These are phyloP conservation scores for Paecilomyces variotii DNA, from an alignment of 2,329 filamentous ascomycete species.

Conservation along the genomic window DNA sequence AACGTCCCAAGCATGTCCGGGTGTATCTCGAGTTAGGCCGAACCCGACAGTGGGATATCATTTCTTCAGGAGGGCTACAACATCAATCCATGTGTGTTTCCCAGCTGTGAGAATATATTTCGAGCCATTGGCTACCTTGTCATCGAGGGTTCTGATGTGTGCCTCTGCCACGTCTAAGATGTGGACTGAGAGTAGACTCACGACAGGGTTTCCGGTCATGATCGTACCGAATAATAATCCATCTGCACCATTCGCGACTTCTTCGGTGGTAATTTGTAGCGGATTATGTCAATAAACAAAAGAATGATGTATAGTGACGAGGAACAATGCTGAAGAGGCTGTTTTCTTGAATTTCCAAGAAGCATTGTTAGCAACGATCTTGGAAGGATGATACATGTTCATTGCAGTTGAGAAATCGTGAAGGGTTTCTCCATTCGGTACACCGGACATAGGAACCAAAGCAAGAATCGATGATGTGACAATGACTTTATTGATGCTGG, in stretches of 20 bases:
- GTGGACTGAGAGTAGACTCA: conserved; percentile 11
- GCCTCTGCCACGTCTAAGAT: conserved; percentile 18
- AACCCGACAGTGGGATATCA: no score
- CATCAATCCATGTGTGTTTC: conserved; percentile 8
- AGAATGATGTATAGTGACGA: conserved; percentile 16
- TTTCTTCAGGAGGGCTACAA: neutral
- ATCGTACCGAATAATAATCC: conserved; percentile 1
- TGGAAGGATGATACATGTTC: conserved; percentile 15
- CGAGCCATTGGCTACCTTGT: conserved; percentile 9
- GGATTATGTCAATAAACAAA: conserved; percentile 16
- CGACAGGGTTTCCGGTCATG: conserved; percentile 6
- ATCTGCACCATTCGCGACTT: neutral
- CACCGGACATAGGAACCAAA: neutral
- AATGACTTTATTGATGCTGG: conserved; percentile 16
- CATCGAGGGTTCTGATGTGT: conserved; percentile 14
- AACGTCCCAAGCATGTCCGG: no score
- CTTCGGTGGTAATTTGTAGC: conserved; percentile 11
- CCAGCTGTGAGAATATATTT: conserved; percentile 8
- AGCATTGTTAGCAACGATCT: conserved; percentile 16
- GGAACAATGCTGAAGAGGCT: conserved; percentile 10
- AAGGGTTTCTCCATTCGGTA: neutral
- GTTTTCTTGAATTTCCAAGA: conserved; percentile 12
- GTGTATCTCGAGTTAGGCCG: no score
- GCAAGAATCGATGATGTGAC: conserved; percentile 4
- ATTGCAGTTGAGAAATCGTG: conserved; percentile 6